phyloP scores from a whole-genome alignment of 768 basidiomycete species.

The Daedaleopsis nitida region DNA sequence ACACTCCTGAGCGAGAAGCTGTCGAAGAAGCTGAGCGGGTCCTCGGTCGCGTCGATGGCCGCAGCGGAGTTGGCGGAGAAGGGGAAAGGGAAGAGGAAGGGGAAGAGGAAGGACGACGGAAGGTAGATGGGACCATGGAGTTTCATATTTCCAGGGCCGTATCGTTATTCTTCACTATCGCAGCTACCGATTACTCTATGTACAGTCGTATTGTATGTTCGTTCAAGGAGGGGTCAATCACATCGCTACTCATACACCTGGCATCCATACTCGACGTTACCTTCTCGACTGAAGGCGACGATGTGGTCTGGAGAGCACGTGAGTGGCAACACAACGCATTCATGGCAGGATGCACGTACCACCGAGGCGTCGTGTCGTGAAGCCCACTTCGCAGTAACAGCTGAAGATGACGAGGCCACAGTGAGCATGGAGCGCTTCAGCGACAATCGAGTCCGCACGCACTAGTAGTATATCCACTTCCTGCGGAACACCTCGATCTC shows the following conservation, averaged over 20 bases:
- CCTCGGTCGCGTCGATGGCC: background rate
- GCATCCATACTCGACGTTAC: constrained; percentile 60
- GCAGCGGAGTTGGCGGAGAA: background rate
- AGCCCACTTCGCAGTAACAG: constrained; percentile 76
- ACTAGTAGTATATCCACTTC: constrained; percentile 49
- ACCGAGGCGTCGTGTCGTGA: constrained; percentile 64
- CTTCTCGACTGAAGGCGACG: constrained; percentile 65
- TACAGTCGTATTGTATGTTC: no score
- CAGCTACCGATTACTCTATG: background rate
- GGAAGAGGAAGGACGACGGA: no score
- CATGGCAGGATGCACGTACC: constrained; percentile 38
- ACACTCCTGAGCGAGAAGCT: constrained; percentile 49
- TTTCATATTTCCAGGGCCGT: no score
- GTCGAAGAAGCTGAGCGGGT: constrained; percentile 11
- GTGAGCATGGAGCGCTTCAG: background rate
- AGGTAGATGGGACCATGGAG: no score
- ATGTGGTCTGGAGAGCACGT: constrained; percentile 55
- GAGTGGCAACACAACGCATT: constrained; percentile 8
- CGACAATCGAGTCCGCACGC: constrained; percentile 17
- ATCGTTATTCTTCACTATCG: no score
- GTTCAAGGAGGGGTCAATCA: background rate
- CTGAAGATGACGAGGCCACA: constrained; percentile 33
- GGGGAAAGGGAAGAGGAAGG: background rate
- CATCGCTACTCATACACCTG: constrained; percentile 27
- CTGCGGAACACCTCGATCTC: constrained; percentile 76